Evolutionary conservation across 2,329 filamentous ascomycete species (phyloP), one percentile per base, ranked within the genome.

Genomic region (Xylogone sp.): DNA sequence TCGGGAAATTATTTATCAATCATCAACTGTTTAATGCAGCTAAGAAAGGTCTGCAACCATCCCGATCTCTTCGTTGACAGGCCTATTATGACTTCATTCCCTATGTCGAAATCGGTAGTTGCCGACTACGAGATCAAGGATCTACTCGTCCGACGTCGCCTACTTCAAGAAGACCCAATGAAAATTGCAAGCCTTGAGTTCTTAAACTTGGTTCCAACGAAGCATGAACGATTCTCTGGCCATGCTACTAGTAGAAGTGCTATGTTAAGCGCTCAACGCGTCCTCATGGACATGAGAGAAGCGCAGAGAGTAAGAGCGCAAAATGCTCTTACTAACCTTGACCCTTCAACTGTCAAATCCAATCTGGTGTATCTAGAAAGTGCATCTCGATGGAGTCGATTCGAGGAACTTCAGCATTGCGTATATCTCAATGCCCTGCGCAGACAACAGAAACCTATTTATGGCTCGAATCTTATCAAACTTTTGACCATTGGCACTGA

Each of bases 31-130:
- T 74, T 99, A 48, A 96, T 99, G 91, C 94, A 96, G 66, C 77
- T 99, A 49, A 85, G 94, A 46, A 97, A 97, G 68, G 95, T 99
- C 48, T 99, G 94, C 77, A 99, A 99, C 61, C 94, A 99, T 65
- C 95, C 94, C 0, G 94, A 99, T 70, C 78, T 99, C 8, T 99
- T 99, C 63, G 88, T 97, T 60, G 96, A 96, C 53, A 84, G 94
- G 16, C 92, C 91, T 1, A 97, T 99, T 62, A 94, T 96, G 71
- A 99, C 93, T 0, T 97, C 94, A 1, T 96, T 97, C 68, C 90
- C 91, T 3, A 96, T 97, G 87, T 78, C 82, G 21, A 87, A 79
- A 56, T 95, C 92, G 2, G 84, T 90, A 2, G 75, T 85, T 8
- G 83, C 87, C 2, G 82, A 87, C 31, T 97, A 86, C 62, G 84